Base-by-base conservation (phyloP, 768 basidiomycete species). In the Cantharellus anzutake region DNA sequence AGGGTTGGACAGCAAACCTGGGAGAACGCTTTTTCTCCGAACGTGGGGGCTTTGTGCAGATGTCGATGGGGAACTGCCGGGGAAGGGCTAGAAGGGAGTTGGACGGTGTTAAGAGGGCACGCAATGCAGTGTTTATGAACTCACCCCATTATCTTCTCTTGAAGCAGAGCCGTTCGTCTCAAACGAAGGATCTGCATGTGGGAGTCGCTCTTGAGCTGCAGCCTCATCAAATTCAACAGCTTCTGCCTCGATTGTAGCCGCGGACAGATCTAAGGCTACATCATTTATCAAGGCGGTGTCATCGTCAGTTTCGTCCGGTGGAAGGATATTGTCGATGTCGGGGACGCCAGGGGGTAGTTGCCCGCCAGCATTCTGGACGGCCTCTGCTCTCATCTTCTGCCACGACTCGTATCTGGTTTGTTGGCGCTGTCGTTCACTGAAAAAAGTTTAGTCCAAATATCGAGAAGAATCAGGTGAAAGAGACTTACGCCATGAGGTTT, bases 1-100 rank as follows among this genome's bases (percentile, higher is more conserved):
- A 48, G 11, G 29, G 44, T 48, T 5, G 60, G 60, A 60, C 37
- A 71, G 72, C 69, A 59, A 69, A 88, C 88, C 84, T 73, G 91
- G 93, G 62, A 97, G 76, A 53, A 94, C 92, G 66, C 90, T 94
- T 76, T 92, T 96, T 70, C 94, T 79, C 65, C 94, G 82, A 41
- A 93, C 81, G 71, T 99, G 94, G 59, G 91, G 77, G 51, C 82
- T 80, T 60, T 75, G 73, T 59, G 77, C 71, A 63, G 79, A 78
- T 65, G 80, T 79, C 61, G 82, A 78, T 64, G 77, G 72, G 11
- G 52, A 11, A 62, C 44, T 29, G 65, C 83, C 83, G 58, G 82
- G 83, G 66, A 82, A 76, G 61, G 80, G 78, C 66, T 78, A 84
- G 86, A 63, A 64, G 57, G 50, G 65, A 68, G 53, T 65, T 5